Conservation (phyloP, 75 land plant species). For the Chamaecyparis obtusa region DNA sequence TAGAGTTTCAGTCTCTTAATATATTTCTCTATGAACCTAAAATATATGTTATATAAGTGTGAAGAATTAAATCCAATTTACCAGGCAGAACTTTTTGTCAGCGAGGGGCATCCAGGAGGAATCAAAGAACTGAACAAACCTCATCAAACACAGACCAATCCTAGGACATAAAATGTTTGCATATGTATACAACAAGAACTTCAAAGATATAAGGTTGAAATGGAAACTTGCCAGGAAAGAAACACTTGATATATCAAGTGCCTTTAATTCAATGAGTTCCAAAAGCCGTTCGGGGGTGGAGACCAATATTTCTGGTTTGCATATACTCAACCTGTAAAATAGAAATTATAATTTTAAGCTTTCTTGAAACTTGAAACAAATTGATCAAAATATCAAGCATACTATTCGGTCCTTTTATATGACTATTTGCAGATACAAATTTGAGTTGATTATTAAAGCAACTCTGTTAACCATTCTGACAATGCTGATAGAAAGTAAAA, state of each 20-base stretch:
- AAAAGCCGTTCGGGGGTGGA: slow-evolving; percentile 84
- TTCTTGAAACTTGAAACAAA: background rate
- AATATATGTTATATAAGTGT: background rate
- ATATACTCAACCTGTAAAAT: slow-evolving; percentile 19
- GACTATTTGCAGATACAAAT: background rate
- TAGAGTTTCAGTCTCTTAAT: background rate
- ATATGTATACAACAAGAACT: background rate
- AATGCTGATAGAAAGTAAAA: background rate
- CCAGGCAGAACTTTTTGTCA: background rate
- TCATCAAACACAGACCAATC: background rate
- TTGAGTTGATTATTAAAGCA: background rate
- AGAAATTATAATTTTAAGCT: background rate
- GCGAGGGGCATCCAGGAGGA: background rate
- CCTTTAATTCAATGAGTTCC: slow-evolving; percentile 61
- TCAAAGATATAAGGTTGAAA: background rate
- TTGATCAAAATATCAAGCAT: background rate
- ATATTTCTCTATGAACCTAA: background rate
- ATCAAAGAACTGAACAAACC: background rate
- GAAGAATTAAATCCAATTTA: background rate
- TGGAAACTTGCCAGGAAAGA: slow-evolving; percentile 63
- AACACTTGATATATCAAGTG: slow-evolving; percentile 66
- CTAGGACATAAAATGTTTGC: background rate
- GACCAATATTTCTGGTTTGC: slow-evolving; percentile 76
- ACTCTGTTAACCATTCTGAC: background rate
- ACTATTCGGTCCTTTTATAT: background rate